A percentile compares a stretch with the other conserved stretches of the same genome.
Conservation (phyloP, 495 filamentous ascomycete species). For the Jackrogersella multiformis region DNA sequence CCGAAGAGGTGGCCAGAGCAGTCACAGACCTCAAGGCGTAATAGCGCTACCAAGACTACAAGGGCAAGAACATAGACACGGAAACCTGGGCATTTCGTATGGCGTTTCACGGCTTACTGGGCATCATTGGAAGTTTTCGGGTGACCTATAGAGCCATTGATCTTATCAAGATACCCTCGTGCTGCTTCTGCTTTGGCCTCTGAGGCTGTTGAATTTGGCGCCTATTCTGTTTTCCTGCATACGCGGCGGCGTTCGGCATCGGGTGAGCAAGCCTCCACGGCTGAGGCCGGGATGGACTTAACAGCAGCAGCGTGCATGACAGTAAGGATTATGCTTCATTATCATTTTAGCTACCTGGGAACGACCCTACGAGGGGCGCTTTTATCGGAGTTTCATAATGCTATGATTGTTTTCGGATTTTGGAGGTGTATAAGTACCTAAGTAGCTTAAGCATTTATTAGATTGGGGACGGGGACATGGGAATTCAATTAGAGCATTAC, state of each 20-base stretch:
- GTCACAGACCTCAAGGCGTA: slow-evolving; percentile 57
- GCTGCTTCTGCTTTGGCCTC: slow-evolving; percentile 33
- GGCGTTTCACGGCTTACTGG: slow-evolving; percentile 40
- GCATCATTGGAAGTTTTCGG: slow-evolving; percentile 38
- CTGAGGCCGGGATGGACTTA: slow-evolving; percentile 22
- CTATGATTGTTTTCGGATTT: slow-evolving; percentile 7
- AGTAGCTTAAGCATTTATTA: slow-evolving; percentile 3
- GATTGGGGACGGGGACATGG: background rate
- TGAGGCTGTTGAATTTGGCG: background rate
- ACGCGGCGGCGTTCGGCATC: slow-evolving; percentile 34
- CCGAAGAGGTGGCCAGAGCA: slow-evolving; percentile 76
- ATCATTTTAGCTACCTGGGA: background rate
- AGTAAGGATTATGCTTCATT: background rate
- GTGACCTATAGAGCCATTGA: slow-evolving; percentile 39
- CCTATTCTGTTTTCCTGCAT: slow-evolving; percentile 27
- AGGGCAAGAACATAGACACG: slow-evolving; percentile 26
- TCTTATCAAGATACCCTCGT: slow-evolving; percentile 41
- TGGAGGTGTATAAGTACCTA: slow-evolving; percentile 24
- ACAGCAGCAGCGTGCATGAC: no score
- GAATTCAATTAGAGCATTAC: background rate
- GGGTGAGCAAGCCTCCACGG: slow-evolving; percentile 16
- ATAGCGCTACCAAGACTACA: slow-evolving; percentile 15
- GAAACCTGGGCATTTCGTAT: slow-evolving; percentile 33
- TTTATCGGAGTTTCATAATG: slow-evolving; percentile 11
- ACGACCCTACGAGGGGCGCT: background rate